phyloP scores from a whole-genome alignment of 2,329 filamentous ascomycete species.

The Huntiella abstrusa region DNA sequence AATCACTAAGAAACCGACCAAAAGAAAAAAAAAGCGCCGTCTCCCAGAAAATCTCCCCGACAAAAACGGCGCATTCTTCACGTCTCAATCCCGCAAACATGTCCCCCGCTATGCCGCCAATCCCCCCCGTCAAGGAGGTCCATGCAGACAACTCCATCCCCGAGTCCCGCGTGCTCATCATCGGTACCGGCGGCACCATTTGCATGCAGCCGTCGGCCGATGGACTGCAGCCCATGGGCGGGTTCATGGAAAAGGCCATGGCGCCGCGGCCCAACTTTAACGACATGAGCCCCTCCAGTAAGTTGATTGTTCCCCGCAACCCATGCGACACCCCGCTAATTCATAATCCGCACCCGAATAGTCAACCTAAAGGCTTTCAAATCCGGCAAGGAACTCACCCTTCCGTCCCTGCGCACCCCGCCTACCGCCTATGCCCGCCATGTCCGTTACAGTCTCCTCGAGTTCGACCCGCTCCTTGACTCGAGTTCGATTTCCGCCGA shows the following conservation, averaged over 20 bases:
- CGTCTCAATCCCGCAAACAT: not conserved
- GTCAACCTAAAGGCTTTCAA: conserved; percentile 32
- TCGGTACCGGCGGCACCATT: conserved; percentile 80
- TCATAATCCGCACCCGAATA: conserved; percentile 12
- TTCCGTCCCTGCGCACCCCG: conserved; percentile 61
- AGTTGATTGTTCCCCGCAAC: conserved; percentile 3
- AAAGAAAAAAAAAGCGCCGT: not conserved
- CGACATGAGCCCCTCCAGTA: conserved; percentile 30
- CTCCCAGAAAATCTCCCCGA: not conserved
- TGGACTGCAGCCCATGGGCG: conserved; percentile 61
- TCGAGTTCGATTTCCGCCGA: conserved; percentile 75
- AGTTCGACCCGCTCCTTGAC: conserved; percentile 71
- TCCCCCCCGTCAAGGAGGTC: conserved; percentile 10
- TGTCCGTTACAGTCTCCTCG: conserved; percentile 66
- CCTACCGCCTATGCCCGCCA: conserved; percentile 62
- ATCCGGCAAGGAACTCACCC: conserved; percentile 27
- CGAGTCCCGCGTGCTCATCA: conserved; percentile 68
- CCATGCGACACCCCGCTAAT: not conserved
- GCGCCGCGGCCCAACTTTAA: conserved; percentile 72
- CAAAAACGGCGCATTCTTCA: not conserved
- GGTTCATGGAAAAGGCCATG: conserved; percentile 69
- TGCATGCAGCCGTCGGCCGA: conserved; percentile 73
- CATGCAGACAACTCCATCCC: conserved; percentile 24
- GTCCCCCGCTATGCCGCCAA: conserved; percentile 6
- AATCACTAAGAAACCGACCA: not conserved